A percentile compares a stretch with the other conserved stretches of the same genome.
These are phyloP conservation scores for Fusarium virguliforme DNA, from an alignment of 2,329 filamentous ascomycete species.

Conservation along the genomic window DNA sequence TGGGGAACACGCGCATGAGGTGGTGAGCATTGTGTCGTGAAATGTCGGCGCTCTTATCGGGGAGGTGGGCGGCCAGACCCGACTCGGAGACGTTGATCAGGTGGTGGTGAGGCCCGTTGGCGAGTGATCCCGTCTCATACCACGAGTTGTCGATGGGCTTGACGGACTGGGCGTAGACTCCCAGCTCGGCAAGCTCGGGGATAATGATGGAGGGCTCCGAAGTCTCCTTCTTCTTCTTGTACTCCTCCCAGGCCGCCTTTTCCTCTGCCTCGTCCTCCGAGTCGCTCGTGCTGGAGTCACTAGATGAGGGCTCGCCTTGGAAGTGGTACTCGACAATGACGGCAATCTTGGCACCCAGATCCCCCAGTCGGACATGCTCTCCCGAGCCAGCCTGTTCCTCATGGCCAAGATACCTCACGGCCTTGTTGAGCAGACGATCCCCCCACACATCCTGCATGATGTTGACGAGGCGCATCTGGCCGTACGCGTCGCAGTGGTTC, in stretches of 20 bases:
- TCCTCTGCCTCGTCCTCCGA: conserved; percentile 63
- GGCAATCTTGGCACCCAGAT: conserved; percentile 75
- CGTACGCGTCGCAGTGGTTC: conserved; percentile 74
- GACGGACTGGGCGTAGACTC: conserved; percentile 79
- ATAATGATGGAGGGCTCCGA: conserved; percentile 68
- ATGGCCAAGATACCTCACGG: conserved; percentile 70
- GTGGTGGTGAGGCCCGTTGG: conserved; percentile 75
- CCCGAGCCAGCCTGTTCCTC: conserved; percentile 67
- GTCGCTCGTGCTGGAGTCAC: conserved; percentile 52
- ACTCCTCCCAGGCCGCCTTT: conserved; percentile 65
- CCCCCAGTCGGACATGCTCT: conserved; percentile 71
- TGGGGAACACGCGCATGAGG: conserved; percentile 80
- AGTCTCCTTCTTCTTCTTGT: conserved; percentile 69
- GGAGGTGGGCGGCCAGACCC: conserved; percentile 68
- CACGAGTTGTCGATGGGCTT: conserved; percentile 78
- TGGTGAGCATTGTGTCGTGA: conserved; percentile 74
- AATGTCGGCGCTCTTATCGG: conserved; percentile 64
- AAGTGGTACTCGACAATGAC: conserved; percentile 80
- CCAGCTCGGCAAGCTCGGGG: conserved; percentile 75
- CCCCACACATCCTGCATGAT: conserved; percentile 78
- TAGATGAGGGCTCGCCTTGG: conserved; percentile 64
- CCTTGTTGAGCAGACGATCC: conserved; percentile 71
- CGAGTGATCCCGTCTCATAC: conserved; percentile 67
- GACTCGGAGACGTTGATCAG: conserved; percentile 80
- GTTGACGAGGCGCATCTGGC: conserved; percentile 73